phyloP scores from a whole-genome alignment of 148 eudicot genomes.

The Fallopia convolvulus region DNA sequence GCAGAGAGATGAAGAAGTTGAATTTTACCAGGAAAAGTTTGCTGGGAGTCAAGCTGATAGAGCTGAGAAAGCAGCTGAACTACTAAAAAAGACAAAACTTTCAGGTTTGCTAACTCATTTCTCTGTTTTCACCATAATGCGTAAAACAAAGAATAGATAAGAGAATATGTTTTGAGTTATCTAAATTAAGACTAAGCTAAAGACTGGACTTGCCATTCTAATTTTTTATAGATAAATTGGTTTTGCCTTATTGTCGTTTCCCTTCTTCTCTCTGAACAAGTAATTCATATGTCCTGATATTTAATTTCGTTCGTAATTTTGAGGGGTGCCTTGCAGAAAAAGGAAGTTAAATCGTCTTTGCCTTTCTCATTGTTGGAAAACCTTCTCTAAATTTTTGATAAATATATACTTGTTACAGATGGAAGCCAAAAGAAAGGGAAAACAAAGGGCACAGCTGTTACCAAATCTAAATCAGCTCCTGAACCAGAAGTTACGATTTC shows the following conservation, averaged over 20 bases:
- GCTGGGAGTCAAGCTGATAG: constrained; percentile 98
- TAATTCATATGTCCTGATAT: no score
- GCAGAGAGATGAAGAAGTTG: constrained; percentile 86
- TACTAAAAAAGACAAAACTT: constrained; percentile 60
- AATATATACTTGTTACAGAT: constrained; percentile 25
- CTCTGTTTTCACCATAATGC: background rate
- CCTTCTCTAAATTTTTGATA: background rate
- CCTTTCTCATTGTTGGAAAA: background rate
- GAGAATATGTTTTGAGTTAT: background rate
- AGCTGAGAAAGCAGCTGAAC: constrained; percentile 61
- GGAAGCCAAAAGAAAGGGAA: constrained; percentile 56
- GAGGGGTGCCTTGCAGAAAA: background rate
- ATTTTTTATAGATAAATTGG: background rate
- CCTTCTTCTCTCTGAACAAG: no score
- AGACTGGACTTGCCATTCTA: background rate
- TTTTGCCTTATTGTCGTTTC: background rate
- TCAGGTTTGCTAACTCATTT: constrained; percentile 39
- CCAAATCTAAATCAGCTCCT: constrained; percentile 42
- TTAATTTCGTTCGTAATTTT: background rate
- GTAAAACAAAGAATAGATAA: background rate
- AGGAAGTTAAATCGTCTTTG: background rate
- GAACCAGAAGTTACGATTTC: constrained; percentile 65
- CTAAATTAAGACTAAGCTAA: background rate
- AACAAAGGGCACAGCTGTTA: constrained; percentile 40
- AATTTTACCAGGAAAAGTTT: constrained; percentile 53